Base-by-base conservation (phyloP, 1,284 basidiomycete species). In the Cryptococcus jaspeensis region DNA sequence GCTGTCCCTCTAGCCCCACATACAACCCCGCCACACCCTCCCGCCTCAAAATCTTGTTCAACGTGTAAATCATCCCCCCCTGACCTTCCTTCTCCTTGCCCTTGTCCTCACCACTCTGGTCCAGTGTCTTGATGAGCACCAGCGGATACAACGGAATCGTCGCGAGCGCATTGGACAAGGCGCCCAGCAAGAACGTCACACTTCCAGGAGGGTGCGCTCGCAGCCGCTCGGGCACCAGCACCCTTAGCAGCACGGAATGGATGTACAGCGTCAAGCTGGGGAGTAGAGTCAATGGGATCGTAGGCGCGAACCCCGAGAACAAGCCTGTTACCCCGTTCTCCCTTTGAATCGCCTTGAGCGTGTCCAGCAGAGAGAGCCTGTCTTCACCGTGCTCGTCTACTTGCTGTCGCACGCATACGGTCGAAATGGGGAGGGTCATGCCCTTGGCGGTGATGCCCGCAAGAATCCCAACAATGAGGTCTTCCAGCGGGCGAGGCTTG, bases 1-100 rank as follows among this genome's bases (percentile, higher is more conserved):
- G 82, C 75, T 94, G 93, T 66, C 85, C 90, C 25, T 84, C 82
- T 23, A 91, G 80, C 12, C 91, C 91, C 65, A 84, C 87, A 79
- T 92, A 49, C 18, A 93, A 74, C 0, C 90, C 90, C 46, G 77
- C 78, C n/a, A 89, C 61, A 0, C 91, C 89, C 70, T 92, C 87
- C 52, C 86, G 83, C 61, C 79, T 81, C 52, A 89, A 63, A 60
- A 92, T 87, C n/a, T 46, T 38, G 12, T 58, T 43, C 18, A 71
- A 54, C 37, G 66, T 65, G 60, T 40, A 60, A 50, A 58, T 23
- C 38, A 56, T 53, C 18, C 54, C 57, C n/a, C 38, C 22, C 37
- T 53, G 18, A 6, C 42, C 46, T 50, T 42, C 37, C 38, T 53
- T 39, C 20, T 32, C 39, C 32, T 50, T 56, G 5, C 42, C 50